Percentiles rank a stretch among this genome's conserved stretches.
Conservation (phyloP, 1,139 yeast genomes). For the Geotrichum carabidarum region DNA sequence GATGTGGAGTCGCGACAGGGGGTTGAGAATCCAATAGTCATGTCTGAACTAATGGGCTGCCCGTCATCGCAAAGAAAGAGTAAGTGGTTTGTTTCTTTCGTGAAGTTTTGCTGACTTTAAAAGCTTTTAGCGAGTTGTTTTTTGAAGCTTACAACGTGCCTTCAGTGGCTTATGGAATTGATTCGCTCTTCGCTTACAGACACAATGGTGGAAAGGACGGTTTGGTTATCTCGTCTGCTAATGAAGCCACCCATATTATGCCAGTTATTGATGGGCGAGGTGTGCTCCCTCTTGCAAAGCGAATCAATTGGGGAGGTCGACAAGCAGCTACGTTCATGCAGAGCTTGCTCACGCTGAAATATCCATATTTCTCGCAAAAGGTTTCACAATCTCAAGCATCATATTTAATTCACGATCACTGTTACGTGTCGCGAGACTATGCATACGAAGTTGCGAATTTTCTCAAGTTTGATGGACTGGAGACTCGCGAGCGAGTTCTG, state of each 20-base stretch:
- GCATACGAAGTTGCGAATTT: conserved; percentile 54
- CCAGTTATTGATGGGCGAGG: conserved; percentile 74
- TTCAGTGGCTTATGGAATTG: conserved; percentile 73
- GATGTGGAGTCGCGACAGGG: conserved; percentile 50
- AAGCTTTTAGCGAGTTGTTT: conserved; percentile 60
- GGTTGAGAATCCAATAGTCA: conserved; percentile 73
- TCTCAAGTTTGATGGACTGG: conserved; percentile 60
- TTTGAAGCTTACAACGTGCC: conserved; percentile 80
- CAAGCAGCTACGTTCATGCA: conserved; percentile 62
- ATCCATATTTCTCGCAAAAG: conserved; percentile 85
- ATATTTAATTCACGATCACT: conserved; percentile 64
- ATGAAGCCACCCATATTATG: conserved; percentile 75
- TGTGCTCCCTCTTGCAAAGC: conserved; percentile 59
- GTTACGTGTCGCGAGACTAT: conserved; percentile 71
- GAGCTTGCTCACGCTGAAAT: conserved; percentile 66
- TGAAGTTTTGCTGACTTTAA: not conserved
- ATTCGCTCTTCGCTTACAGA: conserved; percentile 64
- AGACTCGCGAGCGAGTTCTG: conserved; percentile 61
- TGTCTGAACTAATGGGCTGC: conserved; percentile 72
- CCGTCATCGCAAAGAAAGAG: conserved; percentile 62
- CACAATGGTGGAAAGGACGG: conserved; percentile 52
- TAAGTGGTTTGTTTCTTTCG: conserved; percentile 28
- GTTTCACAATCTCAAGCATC: conserved; percentile 61
- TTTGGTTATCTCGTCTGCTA: conserved; percentile 72
- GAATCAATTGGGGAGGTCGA: conserved; percentile 91